Base-by-base conservation (phyloP, 305 asterid species). In the Salvia sclarea region DNA sequence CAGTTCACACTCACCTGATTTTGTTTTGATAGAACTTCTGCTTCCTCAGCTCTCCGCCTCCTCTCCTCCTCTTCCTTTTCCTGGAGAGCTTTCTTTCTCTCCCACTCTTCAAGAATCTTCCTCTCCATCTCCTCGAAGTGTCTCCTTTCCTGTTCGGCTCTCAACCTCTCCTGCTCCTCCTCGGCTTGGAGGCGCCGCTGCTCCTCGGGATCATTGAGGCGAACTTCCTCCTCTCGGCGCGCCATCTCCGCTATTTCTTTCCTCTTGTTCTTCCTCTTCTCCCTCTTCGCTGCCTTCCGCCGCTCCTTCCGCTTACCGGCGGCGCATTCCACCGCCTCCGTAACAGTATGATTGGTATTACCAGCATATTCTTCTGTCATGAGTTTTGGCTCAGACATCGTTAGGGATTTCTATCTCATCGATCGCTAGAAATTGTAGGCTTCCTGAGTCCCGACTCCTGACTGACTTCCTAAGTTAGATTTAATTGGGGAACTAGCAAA, bases 61-160 rank as follows among this genome's bases (percentile, higher is more conserved):
- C 64, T 82, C 80, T 87, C 87, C 76, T 82, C 91, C 76, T 81
- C 85, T 67, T 85, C 87, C 74, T 68, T 68, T 50, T 78, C 78
- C 63, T 85, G 88, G 11, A 68, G 63, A 30, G 86, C 91, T 54
- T 72, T 80, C 53, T 73, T 87, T 38, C 76, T 80, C 79, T 80
- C 87, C 84, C 89, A 81, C 11, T 75, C 97, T 79, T 87, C 90
- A 59, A 84, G 79, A 67, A 94, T 86, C 65, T 74, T 71, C 79
- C 82, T 84, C 79, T 91, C 99, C 74, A 80, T 85, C 80, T 85
- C 97, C 87, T 91, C 96, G 70, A 91, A 94, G 78, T 82, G 90
- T 44, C 50, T 75, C 77, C 85, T 76, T 21, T 86, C 98, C 65
- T 68, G 80, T 76, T 89, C 99, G 35, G 64, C 64, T 66, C 96